Percentiles rank a stretch among this genome's conserved stretches.
These are phyloP conservation scores for Hyaloperonospora brassicae DNA, from an alignment of 352 stramenopile species.

Conservation along the genomic window DNA sequence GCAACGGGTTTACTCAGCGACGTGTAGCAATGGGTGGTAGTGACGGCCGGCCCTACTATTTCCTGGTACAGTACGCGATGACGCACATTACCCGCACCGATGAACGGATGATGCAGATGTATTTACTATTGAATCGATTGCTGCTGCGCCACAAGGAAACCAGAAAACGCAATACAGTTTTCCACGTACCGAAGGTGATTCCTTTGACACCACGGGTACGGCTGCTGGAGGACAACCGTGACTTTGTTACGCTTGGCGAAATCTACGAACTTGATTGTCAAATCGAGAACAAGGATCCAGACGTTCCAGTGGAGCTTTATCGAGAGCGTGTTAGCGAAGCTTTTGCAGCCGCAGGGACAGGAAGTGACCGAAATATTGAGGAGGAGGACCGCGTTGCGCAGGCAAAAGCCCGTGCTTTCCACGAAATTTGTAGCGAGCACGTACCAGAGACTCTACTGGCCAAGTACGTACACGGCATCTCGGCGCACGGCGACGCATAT, in stretches of 20 bases:
- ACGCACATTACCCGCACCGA: slow-evolving; percentile 91
- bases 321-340: slow-evolving; percentile 64
- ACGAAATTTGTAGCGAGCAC: slow-evolving; percentile 70
- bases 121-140: slow-evolving; percentile 83
- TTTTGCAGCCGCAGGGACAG: slow-evolving; percentile 33
- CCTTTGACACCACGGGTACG: slow-evolving; percentile 87
- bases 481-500: slow-evolving; percentile 64
- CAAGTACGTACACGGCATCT: slow-evolving; percentile 80
- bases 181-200: slow-evolving; percentile 88
- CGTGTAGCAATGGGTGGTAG: slow-evolving; percentile 85
- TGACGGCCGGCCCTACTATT: slow-evolving; percentile 85
- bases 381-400: slow-evolving; percentile 56
- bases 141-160: slow-evolving; percentile 83
- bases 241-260: slow-evolving; percentile 81
- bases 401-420: slow-evolving; percentile 62
- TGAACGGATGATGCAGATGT: slow-evolving; percentile 92
- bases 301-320: slow-evolving; percentile 75
- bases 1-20: slow-evolving; percentile 88
- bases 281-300: slow-evolving; percentile 57
- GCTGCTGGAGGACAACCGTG: slow-evolving; percentile 76
- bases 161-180: slow-evolving; percentile 81
- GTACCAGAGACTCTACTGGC: slow-evolving; percentile 79
- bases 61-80: slow-evolving; percentile 90
- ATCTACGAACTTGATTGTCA: slow-evolving; percentile 80
- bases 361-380: slow-evolving; percentile 32